Conservation (phyloP, 2,329 filamentous ascomycete species). For the Rachicladosporium sp. region DNA sequence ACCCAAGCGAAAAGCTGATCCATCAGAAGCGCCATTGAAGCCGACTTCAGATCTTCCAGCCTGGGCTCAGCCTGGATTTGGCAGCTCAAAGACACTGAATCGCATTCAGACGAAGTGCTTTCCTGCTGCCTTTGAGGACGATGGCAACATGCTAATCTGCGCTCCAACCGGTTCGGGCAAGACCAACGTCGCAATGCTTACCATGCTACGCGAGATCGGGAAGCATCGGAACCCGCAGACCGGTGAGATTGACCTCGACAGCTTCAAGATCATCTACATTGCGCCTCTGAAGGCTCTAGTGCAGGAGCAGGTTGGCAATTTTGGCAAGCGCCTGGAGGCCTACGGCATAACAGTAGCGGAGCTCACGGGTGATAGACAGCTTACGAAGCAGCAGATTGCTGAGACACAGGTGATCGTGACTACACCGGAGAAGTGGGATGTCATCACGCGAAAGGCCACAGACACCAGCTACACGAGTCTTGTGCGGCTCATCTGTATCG, state of each 20-base stretch:
- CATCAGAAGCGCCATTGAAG: conserved; percentile 61
- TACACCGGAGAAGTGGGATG: conserved; percentile 97
- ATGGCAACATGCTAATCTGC: conserved; percentile 96
- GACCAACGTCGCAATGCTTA: conserved; percentile 96
- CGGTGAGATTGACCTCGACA: conserved; percentile 87
- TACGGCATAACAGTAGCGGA: conserved; percentile 93
- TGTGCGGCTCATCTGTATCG: conserved; percentile 91
- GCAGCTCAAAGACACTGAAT: conserved; percentile 75
- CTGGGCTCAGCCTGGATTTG: conserved; percentile 81
- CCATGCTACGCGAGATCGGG: conserved; percentile 90
- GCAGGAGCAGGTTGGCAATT: conserved; percentile 95
- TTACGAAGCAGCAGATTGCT: conserved; percentile 96
- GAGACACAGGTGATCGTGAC: conserved; percentile 98
- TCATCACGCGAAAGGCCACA: conserved; percentile 94
- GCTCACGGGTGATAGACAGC: conserved; percentile 89
- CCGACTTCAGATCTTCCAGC: conserved; percentile 81
- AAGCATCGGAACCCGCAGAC: conserved; percentile 83
- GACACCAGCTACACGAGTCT: conserved; percentile 94
- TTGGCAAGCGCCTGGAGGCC: conserved; percentile 77
- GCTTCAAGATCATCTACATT: conserved; percentile 98
- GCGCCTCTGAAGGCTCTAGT: conserved; percentile 91
- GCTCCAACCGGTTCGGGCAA: conserved; percentile 96
- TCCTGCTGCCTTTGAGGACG: conserved; percentile 78
- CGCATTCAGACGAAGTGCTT: conserved; percentile 92
- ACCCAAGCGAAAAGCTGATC: conserved; percentile 75